Conservation (phyloP, 176 grass and related monocot genomes). For the Paspalum vaginatum region DNA sequence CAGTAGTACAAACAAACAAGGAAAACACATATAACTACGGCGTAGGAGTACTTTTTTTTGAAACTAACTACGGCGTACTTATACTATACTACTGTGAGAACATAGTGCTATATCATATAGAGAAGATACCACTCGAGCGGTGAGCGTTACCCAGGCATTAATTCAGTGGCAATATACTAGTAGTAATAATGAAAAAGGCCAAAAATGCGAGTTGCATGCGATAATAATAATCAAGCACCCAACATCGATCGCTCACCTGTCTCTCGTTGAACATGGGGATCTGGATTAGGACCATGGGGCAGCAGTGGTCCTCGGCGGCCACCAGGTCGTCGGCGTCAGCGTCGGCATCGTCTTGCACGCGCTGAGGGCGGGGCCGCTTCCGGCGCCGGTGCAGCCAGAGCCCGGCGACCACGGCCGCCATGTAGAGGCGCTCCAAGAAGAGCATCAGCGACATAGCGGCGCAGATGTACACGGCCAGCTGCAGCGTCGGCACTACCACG, state of each 20-base stretch:
- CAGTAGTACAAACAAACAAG: background rate
- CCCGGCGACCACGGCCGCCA: conserved; percentile 62
- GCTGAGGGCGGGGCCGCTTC: too few relatives aligned
- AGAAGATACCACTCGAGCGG: too few relatives aligned
- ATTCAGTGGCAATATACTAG: too few relatives aligned
- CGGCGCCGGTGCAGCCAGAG: conserved; percentile 54
- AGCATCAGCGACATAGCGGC: conserved; percentile 78
- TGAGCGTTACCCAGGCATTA: too few relatives aligned
- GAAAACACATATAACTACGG: too few relatives aligned
- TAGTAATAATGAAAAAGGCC: background rate
- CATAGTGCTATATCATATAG: too few relatives aligned
- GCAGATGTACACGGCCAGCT: conserved; percentile 62
- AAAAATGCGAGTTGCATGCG: background rate
- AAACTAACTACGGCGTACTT: too few relatives aligned
- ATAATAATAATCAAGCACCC: background rate
- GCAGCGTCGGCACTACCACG: conserved; percentile 61
- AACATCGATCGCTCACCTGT: conserved; percentile 48
- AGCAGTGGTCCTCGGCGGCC: conserved; percentile 18
- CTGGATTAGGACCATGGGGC: conserved; percentile 72
- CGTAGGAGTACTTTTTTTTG: too few relatives aligned
- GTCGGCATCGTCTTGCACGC: too few relatives aligned
- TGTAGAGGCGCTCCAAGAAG: conserved; percentile 87
- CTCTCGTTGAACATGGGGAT: conserved; percentile 98
- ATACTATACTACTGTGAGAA: too few relatives aligned
- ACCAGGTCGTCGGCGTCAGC: conserved; percentile 45